Conservation (phyloP, 495 filamentous ascomycete genomes). For the Parmelia sp. region DNA sequence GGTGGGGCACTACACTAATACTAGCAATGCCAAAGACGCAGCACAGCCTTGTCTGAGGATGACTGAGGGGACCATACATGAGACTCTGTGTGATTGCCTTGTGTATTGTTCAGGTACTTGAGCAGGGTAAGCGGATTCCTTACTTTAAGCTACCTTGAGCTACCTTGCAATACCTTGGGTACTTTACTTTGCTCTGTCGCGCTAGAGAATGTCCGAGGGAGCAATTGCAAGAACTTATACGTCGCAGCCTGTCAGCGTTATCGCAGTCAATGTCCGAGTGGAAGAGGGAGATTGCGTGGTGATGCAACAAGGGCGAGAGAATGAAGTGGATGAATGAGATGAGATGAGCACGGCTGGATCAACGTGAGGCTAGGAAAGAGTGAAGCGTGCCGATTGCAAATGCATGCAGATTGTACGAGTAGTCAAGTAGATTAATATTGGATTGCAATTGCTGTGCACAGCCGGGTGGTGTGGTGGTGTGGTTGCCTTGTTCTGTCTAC, state of each 20-base stretch:
- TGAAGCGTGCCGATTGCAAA: no score
- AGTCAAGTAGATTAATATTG: no score
- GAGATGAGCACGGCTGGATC: no score
- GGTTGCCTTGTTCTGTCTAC: constrained; percentile 1
- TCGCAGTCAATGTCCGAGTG: background rate
- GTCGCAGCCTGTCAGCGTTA: background rate
- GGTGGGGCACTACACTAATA: background rate
- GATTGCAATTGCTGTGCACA: background rate
- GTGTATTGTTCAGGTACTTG: no score
- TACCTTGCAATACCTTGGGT: no score
- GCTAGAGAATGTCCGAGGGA: background rate
- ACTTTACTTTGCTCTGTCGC: no score
- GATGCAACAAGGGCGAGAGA: no score
- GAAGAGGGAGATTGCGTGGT: background rate
- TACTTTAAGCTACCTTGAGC: no score
- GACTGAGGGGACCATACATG: no score
- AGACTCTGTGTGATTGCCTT: no score
- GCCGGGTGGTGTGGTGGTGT: background rate
- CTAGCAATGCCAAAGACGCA: background rate
- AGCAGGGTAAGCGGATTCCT: no score
- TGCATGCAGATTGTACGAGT: background rate
- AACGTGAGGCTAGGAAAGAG: background rate
- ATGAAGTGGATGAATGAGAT: background rate
- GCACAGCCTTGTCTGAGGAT: constrained; percentile 2
- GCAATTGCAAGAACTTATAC: no score